These are phyloP conservation scores for Trichoderma atrobrunneum DNA, from an alignment of 2,329 filamentous ascomycete species.

Conservation along the genomic window DNA sequence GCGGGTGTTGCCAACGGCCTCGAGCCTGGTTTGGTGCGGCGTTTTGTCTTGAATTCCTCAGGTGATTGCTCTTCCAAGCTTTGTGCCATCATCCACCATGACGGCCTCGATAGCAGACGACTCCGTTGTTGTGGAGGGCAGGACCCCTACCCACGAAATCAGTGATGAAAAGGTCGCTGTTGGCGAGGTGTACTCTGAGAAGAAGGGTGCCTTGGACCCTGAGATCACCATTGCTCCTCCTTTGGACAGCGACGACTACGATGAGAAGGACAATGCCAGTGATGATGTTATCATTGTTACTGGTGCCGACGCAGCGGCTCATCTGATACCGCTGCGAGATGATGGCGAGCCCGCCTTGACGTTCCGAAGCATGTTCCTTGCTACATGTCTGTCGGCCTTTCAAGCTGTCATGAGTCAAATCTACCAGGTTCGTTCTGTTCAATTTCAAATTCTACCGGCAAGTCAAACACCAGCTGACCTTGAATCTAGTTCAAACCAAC, in stretches of 20 bases:
- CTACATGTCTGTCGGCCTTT: conserved; percentile 49
- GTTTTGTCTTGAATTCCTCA: not conserved
- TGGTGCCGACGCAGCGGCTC: conserved; percentile 47
- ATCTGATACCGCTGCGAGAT: conserved; percentile 52
- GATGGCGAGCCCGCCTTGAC: conserved; percentile 52
- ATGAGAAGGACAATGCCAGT: conserved; percentile 32
- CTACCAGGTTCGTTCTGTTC: conserved; percentile 42
- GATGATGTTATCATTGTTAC: conserved; percentile 49
- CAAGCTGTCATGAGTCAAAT: conserved; percentile 56
- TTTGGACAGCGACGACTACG: not conserved
- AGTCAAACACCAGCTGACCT: not conserved
- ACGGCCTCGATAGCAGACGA: not conserved
- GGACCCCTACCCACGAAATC: not conserved
- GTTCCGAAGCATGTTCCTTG: conserved; percentile 51
- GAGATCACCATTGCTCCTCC: not conserved
- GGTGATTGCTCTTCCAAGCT: not conserved
- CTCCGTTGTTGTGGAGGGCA: not conserved
- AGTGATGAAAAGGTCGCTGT: not conserved
- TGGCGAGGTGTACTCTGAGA: not conserved
- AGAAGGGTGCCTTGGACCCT: not conserved
- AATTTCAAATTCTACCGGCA: not conserved
- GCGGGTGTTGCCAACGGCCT: not conserved
- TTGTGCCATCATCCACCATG: not conserved
- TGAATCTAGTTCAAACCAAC: conserved; percentile 51
- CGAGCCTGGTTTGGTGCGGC: not conserved